Conservation (phyloP, 2,329 filamentous ascomycete species). For the Colletotrichum sp. region DNA sequence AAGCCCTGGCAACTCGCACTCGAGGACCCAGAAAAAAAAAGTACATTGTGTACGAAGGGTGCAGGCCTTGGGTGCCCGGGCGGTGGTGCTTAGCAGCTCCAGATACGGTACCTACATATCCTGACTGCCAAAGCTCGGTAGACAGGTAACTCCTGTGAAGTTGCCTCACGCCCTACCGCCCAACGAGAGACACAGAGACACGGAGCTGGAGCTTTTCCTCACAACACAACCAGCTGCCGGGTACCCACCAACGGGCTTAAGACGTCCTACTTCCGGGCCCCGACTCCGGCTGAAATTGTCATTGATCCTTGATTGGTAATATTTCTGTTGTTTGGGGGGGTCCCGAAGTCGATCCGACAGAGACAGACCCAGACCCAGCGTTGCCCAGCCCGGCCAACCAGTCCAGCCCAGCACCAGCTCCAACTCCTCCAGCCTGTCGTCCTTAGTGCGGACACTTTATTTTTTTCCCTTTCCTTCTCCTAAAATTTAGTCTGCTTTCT, state of each 20-base stretch:
- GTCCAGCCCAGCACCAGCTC: not conserved
- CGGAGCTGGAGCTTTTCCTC: not conserved
- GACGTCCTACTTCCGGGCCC: slow-evolving; percentile 8
- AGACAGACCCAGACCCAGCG: not conserved
- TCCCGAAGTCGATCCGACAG: slow-evolving; percentile 16
- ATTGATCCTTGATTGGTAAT: slow-evolving; percentile 17
- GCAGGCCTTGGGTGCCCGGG: not conserved
- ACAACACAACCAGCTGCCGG: not conserved
- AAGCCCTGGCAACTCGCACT: not conserved
- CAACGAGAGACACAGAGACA: not conserved
- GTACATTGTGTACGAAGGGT: not conserved
- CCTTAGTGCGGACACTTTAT: not conserved
- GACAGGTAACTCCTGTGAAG: not conserved
- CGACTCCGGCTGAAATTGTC: not conserved
- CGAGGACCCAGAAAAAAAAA: not conserved
- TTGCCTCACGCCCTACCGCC: not conserved
- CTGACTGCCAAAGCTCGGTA: not conserved
- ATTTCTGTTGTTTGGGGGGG: not conserved
- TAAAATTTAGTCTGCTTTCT: slow-evolving; percentile 62
- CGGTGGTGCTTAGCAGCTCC: not conserved
- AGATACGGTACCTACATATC: slow-evolving; percentile 14
- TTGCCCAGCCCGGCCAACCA: not conserved
- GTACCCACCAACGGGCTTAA: slow-evolving; percentile 12
- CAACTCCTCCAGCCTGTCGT: not conserved
- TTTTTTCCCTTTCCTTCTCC: slow-evolving; percentile 40